Conservation (phyloP, 2,329 filamentous ascomycete species). For the Pyrenophora graminea region DNA sequence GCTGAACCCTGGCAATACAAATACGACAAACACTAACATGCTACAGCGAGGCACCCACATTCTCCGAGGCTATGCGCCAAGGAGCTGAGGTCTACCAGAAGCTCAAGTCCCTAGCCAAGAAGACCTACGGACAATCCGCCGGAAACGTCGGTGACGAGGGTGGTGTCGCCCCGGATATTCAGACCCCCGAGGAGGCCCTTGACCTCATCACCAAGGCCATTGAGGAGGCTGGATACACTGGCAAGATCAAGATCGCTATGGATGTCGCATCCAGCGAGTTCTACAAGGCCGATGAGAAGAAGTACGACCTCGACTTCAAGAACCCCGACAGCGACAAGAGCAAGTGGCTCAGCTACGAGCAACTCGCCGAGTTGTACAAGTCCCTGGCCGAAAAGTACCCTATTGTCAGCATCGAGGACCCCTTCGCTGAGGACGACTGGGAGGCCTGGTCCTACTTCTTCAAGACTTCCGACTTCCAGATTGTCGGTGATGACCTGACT, state of each 20-base stretch:
- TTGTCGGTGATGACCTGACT: slow-evolving; percentile 97
- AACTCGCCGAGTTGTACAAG: slow-evolving; percentile 91
- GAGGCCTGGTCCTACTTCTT: slow-evolving; percentile 99
- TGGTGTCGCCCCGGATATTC: slow-evolving; percentile 98
- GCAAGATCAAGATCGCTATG: slow-evolving; percentile 97
- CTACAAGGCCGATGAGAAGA: slow-evolving; percentile 95
- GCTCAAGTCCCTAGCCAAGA: slow-evolving; percentile 95
- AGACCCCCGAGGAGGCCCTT: slow-evolving; percentile 94
- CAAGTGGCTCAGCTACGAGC: slow-evolving; percentile 99
- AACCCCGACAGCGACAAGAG: slow-evolving; percentile 93
- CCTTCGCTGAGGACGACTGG: slow-evolving; percentile 99
- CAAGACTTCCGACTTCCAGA: slow-evolving; percentile 98
- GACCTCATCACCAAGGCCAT: slow-evolving; percentile 95
- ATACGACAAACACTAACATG: slow-evolving; percentile 20
- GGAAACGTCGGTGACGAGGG: slow-evolving; percentile 99
- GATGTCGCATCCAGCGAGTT: slow-evolving; percentile 99
- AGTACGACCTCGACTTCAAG: slow-evolving; percentile 99
- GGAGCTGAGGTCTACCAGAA: slow-evolving; percentile 98
- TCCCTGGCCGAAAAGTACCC: slow-evolving; percentile 91
- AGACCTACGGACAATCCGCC: slow-evolving; percentile 98
- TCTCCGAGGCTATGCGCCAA: slow-evolving; percentile 95
- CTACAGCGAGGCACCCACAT: slow-evolving; percentile 75
- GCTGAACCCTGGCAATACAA: slow-evolving; percentile 15
- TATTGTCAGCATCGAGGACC: slow-evolving; percentile 98
- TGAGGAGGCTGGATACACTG: slow-evolving; percentile 91